Evolutionary conservation across 768 basidiomycete genomes (phyloP).

Genomic region (Mycena rosella): DNA sequence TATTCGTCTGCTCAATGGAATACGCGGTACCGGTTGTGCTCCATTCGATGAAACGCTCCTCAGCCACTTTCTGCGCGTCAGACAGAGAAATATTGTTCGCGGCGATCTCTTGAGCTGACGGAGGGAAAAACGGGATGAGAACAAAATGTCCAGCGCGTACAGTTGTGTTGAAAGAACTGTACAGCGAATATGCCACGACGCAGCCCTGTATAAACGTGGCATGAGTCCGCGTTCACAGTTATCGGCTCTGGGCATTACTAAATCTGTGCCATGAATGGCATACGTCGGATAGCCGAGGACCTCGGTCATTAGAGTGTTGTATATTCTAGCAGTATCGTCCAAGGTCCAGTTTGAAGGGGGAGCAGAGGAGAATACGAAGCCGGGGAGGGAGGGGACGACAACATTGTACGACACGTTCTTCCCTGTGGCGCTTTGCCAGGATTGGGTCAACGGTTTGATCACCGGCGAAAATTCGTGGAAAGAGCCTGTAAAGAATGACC

Average conservation of each 20-base stretch:
- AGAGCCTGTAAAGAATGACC: slow-evolving; percentile 3
- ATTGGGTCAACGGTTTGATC: too few relatives aligned
- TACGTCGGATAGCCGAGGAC: slow-evolving; percentile 41
- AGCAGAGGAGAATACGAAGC: slow-evolving; percentile 34
- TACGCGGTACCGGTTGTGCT: neutral
- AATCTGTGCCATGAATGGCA: slow-evolving; percentile 39
- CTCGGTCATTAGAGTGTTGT: slow-evolving; percentile 42
- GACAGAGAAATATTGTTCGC: neutral
- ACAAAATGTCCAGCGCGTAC: slow-evolving; percentile 19
- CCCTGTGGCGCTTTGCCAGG: neutral
- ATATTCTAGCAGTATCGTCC: slow-evolving; percentile 41
- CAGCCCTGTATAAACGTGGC: neutral
- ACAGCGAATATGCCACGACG: neutral
- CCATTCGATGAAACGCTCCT: neutral
- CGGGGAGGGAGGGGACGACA: slow-evolving; percentile 24
- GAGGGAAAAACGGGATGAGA: neutral
- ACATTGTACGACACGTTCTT: slow-evolving; percentile 2
- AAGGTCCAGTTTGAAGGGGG: slow-evolving; percentile 33
- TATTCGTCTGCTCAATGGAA: neutral
- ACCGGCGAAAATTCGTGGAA: too few relatives aligned
- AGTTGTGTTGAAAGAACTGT: slow-evolving; percentile 19
- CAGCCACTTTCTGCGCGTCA: neutral
- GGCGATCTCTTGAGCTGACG: neutral
- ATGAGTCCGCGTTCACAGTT: too few relatives aligned
- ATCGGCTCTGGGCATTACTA: slow-evolving; percentile 26